phyloP scores from a whole-genome alignment of 106 monocot genomes.

The Allium cepa region DNA sequence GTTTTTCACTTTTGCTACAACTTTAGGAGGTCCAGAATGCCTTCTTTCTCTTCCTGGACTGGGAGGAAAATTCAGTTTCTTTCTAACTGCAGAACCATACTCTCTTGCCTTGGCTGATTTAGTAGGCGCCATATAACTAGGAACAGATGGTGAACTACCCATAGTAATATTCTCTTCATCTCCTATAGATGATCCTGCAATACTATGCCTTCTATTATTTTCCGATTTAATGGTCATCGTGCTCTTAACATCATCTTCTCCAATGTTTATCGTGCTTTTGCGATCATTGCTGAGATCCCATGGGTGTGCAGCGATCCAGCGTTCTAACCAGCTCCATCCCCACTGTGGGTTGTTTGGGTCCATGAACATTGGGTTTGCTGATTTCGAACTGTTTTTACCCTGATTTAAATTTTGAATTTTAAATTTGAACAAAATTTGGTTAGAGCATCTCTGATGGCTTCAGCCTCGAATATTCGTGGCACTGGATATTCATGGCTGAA shows the following conservation, averaged over 20 bases:
- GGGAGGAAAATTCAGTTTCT: slow-evolving; percentile 60
- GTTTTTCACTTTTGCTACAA: slow-evolving; percentile 32
- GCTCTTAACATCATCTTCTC: slow-evolving; percentile 9
- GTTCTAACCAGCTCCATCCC: no score
- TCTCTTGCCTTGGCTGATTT: slow-evolving; percentile 67
- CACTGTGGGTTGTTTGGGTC: no score
- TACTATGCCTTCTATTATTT: slow-evolving; percentile 53
- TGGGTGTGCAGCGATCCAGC: no score
- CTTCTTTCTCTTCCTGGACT: slow-evolving; percentile 39
- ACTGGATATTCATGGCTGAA: no score
- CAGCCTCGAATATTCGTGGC: no score
- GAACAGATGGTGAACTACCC: slow-evolving; percentile 53
- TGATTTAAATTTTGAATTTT: no score
- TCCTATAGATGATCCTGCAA: slow-evolving; percentile 49
- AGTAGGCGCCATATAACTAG: slow-evolving; percentile 92
- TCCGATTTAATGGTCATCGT: slow-evolving; percentile 55
- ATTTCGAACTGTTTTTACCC: no score
- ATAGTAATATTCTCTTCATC: slow-evolving; percentile 69
- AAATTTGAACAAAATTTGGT: no score
- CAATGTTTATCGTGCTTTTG: no score
- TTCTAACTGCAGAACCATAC: slow-evolving; percentile 46
- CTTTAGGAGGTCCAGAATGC: slow-evolving; percentile 80
- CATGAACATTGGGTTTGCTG: no score
- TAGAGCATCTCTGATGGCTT: no score
- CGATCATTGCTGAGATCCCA: no score